A percentile compares a stretch with the other conserved stretches of the same genome.
Conservation (phyloP, 2,329 filamentous ascomycete species). For the Pseudohalonectria lignicola region DNA sequence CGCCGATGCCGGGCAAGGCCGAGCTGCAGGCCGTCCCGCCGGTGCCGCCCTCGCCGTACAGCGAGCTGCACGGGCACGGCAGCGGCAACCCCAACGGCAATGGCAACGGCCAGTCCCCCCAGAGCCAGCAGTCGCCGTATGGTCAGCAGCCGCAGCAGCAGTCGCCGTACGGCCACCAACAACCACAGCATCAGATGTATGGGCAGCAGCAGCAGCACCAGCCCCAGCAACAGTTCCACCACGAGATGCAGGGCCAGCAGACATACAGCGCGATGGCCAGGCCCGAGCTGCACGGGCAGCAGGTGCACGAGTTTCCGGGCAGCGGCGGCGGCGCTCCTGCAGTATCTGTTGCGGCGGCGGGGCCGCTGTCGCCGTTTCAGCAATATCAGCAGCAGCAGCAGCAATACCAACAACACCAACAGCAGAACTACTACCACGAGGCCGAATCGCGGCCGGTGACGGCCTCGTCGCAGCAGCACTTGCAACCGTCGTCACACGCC, state of each 20-base stretch:
- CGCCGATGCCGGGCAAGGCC: conserved; percentile 7
- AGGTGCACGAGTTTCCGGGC: too few relatives aligned
- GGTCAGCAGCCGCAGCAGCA: conserved; percentile 8
- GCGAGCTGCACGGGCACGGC: too few relatives aligned
- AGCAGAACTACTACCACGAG: conserved; percentile 2
- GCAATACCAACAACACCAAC: too few relatives aligned
- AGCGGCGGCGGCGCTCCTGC: background rate
- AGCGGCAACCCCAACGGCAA: too few relatives aligned
- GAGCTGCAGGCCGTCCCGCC: conserved; percentile 1
- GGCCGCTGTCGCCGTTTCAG: background rate
- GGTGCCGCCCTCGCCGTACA: conserved; percentile 6
- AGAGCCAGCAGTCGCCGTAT: conserved; percentile 10
- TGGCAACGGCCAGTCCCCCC: conserved; percentile 11
- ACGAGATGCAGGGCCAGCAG: conserved; percentile 1
- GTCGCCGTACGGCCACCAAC: conserved; percentile 5
- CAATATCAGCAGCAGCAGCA: background rate
- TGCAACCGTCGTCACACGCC: background rate
- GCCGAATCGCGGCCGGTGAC: conserved; percentile 7
- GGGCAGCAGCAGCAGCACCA: background rate
- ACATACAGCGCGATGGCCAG: background rate
- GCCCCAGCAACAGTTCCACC: background rate
- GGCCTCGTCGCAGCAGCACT: conserved; percentile 4
- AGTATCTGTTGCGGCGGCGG: background rate
- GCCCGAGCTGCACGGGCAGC: conserved; percentile 1
- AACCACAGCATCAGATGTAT: conserved; percentile 3